Percentiles rank a stretch among this genome's conserved stretches.
phyloP scores from a whole-genome alignment of 805 yeast genomes.

The Candida sphagnicola region DNA sequence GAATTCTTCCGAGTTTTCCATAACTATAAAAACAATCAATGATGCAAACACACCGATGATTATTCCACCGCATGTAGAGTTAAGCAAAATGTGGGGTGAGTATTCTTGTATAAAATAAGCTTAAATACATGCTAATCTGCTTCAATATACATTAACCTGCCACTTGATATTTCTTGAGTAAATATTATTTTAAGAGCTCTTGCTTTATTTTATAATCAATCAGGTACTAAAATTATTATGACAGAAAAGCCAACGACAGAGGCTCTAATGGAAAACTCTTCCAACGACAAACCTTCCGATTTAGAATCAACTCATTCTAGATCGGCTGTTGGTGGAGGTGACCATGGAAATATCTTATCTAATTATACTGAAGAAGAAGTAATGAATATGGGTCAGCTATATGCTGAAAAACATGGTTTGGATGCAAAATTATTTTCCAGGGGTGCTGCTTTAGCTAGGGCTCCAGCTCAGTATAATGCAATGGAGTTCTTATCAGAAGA shows the following conservation, averaged over 20 bases:
- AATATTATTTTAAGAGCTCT: too few species aligned
- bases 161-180: too few species aligned
- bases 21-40: too few species aligned
- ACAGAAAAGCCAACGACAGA: not conserved
- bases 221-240: not conserved
- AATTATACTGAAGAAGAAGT: conserved; percentile 61
- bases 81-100: too few species aligned
- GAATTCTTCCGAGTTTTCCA: too few species aligned
- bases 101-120: too few species aligned
- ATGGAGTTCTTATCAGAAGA: conserved; percentile 46
- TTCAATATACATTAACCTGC: too few species aligned
- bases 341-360: conserved; percentile 43
- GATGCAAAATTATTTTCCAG: conserved; percentile 57
- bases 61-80: too few species aligned
- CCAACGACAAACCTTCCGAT: not conserved
- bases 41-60: too few species aligned
- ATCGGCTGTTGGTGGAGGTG: conserved; percentile 19
- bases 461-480: conserved; percentile 53
- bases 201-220: too few species aligned
- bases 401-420: conserved; percentile 53
- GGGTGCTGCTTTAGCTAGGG: conserved; percentile 58
- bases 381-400: conserved; percentile 65
- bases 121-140: too few species aligned
- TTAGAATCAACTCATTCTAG: conserved; percentile 11
- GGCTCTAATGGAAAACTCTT: not conserved